Evolutionary conservation across 2,329 filamentous ascomycete species (phyloP).

Genomic region (Stagonosporopsis tanaceti): DNA sequence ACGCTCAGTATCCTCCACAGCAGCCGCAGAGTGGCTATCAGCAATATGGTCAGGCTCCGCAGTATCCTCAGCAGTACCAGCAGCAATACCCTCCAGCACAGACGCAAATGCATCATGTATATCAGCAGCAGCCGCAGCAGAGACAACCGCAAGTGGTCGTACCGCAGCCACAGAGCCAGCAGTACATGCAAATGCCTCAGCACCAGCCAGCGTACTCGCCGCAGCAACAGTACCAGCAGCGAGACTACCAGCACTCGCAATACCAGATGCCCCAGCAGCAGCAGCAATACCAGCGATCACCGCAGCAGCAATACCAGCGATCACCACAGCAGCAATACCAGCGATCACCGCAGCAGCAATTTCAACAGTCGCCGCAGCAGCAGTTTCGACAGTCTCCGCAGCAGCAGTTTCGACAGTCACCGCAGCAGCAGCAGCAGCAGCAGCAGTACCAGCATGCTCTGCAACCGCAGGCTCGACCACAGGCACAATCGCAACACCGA

Average conservation of each 20-base stretch:
- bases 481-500: neutral
- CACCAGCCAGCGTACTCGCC: conserved; percentile 13
- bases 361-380: conserved; percentile 26
- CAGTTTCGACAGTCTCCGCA: conserved; percentile 26
- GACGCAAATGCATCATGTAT: conserved; percentile 33
- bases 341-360: conserved; percentile 20
- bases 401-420: conserved; percentile 20
- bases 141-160: conserved; percentile 30
- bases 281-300: conserved; percentile 21
- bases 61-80: conserved; percentile 34
- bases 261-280: conserved; percentile 20
- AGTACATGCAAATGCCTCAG: conserved; percentile 33
- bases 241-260: conserved; percentile 8
- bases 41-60: conserved; percentile 36
- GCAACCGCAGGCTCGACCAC: conserved; percentile 28
- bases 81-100: conserved; percentile 33
- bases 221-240: conserved; percentile 8
- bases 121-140: conserved; percentile 26
- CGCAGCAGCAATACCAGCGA: conserved; percentile 22
- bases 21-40: conserved; percentile 40
- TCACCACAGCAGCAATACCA: conserved; percentile 21
- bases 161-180: conserved; percentile 35
- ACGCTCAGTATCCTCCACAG: conserved; percentile 38
- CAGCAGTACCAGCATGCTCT: conserved; percentile 24
- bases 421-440: conserved; percentile 27